Base-by-base conservation (phyloP, 1,284 basidiomycete species). In the Trichosporon coremiiforme region DNA sequence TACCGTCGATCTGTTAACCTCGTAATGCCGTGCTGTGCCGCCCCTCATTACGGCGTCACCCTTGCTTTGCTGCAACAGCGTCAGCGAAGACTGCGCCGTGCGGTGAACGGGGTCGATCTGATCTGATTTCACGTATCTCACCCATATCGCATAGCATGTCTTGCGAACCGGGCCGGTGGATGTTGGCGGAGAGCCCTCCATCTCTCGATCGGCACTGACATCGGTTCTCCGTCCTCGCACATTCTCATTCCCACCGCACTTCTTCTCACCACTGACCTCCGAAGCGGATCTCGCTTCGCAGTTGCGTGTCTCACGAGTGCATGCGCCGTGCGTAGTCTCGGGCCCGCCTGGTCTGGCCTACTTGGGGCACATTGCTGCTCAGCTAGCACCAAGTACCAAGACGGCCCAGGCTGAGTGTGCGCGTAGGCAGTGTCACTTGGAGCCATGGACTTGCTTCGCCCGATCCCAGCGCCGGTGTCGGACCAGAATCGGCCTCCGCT, bases 141-240 rank as follows among this genome's bases (percentile, higher is more conserved):
- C 25, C 25, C 25, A 25, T 25, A 25, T 25, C 25, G 25, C 25
- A 25, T 25, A 25, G 25, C 25, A 25, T 25, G 25, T 25, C 25
- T 25, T 25, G 25, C 25, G 25, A 25, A 25, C 25, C 25, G 25
- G 3, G 25, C 25, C 25, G 25, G 25, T 25, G 25, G 25, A 25
- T 25, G 25, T 25, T 25, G 25, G 25, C 25, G 25, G 25, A 25
- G 25, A 25, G 25, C 12, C 8, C n/a, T 5, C 47, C 50, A 53
- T 25, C n/a, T 10, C 8, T 13, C n/a, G n/a, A 20, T 36, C 62
- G 62, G n/a, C 25, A 25, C 33, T 22, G 33, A 20, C 10, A 12
- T 17, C 33, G 62, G 17, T 36, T 38, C 33, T 36, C 62, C n/a
- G 35, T 38, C 35, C 33, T 64, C 62, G 62, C 35, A 64, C 62